Percentiles rank a stretch among this genome's conserved stretches.
Conservation (phyloP, 2,329 filamentous ascomycete genomes). For the Penicillium sp. region DNA sequence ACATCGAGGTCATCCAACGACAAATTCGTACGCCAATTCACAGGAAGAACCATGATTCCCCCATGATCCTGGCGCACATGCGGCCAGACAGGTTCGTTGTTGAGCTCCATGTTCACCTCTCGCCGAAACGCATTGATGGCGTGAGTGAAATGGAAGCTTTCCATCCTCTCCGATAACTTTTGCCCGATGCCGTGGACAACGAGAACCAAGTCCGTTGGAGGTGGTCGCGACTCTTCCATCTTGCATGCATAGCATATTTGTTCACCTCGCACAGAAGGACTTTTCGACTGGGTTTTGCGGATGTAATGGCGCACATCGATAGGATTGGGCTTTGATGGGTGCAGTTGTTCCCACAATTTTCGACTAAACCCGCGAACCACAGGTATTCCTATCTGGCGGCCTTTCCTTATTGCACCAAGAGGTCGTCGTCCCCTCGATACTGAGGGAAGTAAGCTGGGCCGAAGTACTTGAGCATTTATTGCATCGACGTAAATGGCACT, state of each 20-base stretch:
- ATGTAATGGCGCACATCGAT: slow-evolving; percentile 46
- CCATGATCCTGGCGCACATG: slow-evolving; percentile 76
- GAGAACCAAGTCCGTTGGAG: slow-evolving; percentile 82
- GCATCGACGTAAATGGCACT: slow-evolving; percentile 85
- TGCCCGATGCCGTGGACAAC: slow-evolving; percentile 96
- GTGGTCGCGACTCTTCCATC: slow-evolving; percentile 62
- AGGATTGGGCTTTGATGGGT: slow-evolving; percentile 54
- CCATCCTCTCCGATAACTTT: slow-evolving; percentile 89
- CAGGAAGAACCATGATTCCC: slow-evolving; percentile 87
- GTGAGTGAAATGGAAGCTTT: slow-evolving; percentile 96
- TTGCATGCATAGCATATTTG: slow-evolving; percentile 57
- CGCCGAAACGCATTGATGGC: slow-evolving; percentile 88
- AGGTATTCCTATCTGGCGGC: slow-evolving; percentile 75
- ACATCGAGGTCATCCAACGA: slow-evolving; percentile 79
- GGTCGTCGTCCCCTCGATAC: slow-evolving; percentile 80
- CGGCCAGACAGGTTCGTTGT: slow-evolving; percentile 69
- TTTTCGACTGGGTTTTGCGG: slow-evolving; percentile 40
- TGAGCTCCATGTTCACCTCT: slow-evolving; percentile 80
- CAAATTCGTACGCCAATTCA: slow-evolving; percentile 90
- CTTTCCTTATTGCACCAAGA: slow-evolving; percentile 80
- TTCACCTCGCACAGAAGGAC: slow-evolving; percentile 25
- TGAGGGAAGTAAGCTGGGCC: slow-evolving; percentile 81
- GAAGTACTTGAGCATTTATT: slow-evolving; percentile 76
- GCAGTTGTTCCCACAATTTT: slow-evolving; percentile 69
- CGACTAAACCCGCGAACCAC: slow-evolving; percentile 89